Percentiles rank a stretch among this genome's conserved stretches.
phyloP scores from a whole-genome alignment of 768 basidiomycete genomes.

The Cyathus striatus region DNA sequence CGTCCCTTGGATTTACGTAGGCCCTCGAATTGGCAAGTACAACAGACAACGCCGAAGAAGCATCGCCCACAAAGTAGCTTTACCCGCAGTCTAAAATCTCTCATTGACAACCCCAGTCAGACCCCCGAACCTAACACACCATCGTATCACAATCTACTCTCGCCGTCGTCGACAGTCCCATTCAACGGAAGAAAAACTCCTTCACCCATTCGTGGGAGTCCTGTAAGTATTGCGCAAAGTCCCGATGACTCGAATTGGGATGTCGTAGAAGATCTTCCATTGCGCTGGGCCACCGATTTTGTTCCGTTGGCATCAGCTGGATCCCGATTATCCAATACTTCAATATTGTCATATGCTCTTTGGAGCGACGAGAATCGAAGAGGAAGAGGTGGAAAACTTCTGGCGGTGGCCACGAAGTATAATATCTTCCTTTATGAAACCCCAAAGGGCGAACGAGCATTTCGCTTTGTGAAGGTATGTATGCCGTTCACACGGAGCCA shows the following conservation, averaged over 20 bases:
- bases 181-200: constrained; percentile 6
- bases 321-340: constrained; percentile 53
- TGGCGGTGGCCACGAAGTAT: constrained; percentile 73
- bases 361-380: constrained; percentile 55
- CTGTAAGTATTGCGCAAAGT: constrained; percentile 19
- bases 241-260: constrained; percentile 62
- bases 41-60: constrained; percentile 41
- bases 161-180: constrained; percentile 12
- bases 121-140: constrained; percentile 13
- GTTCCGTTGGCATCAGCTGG: constrained; percentile 69
- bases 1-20: constrained; percentile 57
- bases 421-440: constrained; percentile 78
- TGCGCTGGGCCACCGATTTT: constrained; percentile 86
- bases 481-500: background rate
- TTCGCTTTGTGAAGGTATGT: constrained; percentile 73
- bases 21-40: constrained; percentile 44
- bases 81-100: constrained; percentile 57
- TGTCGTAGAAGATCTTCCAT: constrained; percentile 63
- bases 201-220: constrained; percentile 10
- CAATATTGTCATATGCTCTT: constrained; percentile 63
- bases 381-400: constrained; percentile 42
- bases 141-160: constrained; percentile 29
- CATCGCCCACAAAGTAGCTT: constrained; percentile 54
- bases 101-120: constrained; percentile 31
- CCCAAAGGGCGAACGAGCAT: constrained; percentile 77